A percentile compares a stretch with the other conserved stretches of the same genome.
Evolutionary conservation across 1,284 basidiomycete genomes (phyloP).

Genomic region (Puccinia horiana): DNA sequence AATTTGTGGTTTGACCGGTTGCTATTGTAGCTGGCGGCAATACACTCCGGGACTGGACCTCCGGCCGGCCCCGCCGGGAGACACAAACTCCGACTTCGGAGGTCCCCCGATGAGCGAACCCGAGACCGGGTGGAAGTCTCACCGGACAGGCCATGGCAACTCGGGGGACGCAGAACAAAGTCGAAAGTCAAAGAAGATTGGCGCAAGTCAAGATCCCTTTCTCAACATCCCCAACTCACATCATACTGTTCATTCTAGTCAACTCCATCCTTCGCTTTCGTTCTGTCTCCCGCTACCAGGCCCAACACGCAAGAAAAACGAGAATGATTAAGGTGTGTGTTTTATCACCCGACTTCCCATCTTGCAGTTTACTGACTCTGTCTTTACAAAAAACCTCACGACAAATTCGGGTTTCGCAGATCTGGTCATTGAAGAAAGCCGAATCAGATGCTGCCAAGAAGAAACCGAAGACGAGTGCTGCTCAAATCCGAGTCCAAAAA

Average conservation of each 20-base stretch:
- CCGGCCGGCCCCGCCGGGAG: too few relatives aligned
- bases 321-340: too few relatives aligned
- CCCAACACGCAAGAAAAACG: neutral
- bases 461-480: conserved; percentile 94
- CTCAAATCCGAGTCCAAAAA: conserved; percentile 97
- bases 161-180: neutral
- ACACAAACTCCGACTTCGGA: too few relatives aligned
- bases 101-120: too few relatives aligned
- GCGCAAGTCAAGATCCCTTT: neutral
- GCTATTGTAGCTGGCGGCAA: too few relatives aligned
- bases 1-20: too few relatives aligned
- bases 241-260: too few relatives aligned
- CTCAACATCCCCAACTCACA: neutral
- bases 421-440: conserved; percentile 97
- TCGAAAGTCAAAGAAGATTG: neutral
- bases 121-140: neutral
- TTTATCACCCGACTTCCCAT: neutral
- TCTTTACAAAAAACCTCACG: neutral
- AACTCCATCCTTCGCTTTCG: too few relatives aligned
- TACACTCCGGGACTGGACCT: too few relatives aligned
- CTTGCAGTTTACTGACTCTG: neutral
- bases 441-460: conserved; percentile 90
- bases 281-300: neutral
- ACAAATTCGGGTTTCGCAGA: conserved; percentile 63
- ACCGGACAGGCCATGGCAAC: too few relatives aligned